Base-by-base conservation (phyloP, 2,329 filamentous ascomycete genomes). In the Exophiala sp. region DNA sequence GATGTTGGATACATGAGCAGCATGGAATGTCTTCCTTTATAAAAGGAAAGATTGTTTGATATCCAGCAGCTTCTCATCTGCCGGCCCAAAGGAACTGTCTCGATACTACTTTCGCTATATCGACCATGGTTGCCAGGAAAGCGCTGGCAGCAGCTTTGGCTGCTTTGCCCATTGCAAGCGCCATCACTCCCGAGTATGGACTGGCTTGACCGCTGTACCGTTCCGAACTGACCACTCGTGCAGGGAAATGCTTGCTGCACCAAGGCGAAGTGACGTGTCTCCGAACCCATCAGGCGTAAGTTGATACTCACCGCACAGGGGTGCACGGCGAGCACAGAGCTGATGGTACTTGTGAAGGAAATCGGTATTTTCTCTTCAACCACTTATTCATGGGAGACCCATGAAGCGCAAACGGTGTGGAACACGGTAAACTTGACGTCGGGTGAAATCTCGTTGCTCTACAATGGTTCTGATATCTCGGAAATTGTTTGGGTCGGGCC, bases 301-400 rank as follows among this genome's bases (percentile, higher is more conserved):
- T 22, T 9, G 35, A 13, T 40, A 6, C 9, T 32, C 38, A n/a
- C n/a, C n/a, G n/a, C n/a, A n/a, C 24, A 27, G 24, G 24, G 6
- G 24, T 6, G 24, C 6, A 27, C 24, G 24, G 24, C 24, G 10
- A 34, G 10, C 30, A 34, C 11, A 34, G 14, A 6, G 24, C 35
- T 9, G 7, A n/a, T 23, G 44, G n/a, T 19, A 9, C 16, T 11
- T 37, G 32, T 43, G n/a, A 51, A 70, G 66, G 63, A 66, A 55
- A 61, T 72, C 24, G 74, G 73, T 1, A 53, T 77, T 35, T 77
- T 74, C 46, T 65, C 82, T 66, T 73, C 82, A 13, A 86, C 85
- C 0, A 81, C 83, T 1, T 95, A 95, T 67, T 90, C 82, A 3
- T 95, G 95, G 66, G 75, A 85, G 32, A 76, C 79, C 0, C 88